Evolutionary conservation across 177 flowering plant genomes (phyloP).

Genomic region (Vitis hybrid): DNA sequence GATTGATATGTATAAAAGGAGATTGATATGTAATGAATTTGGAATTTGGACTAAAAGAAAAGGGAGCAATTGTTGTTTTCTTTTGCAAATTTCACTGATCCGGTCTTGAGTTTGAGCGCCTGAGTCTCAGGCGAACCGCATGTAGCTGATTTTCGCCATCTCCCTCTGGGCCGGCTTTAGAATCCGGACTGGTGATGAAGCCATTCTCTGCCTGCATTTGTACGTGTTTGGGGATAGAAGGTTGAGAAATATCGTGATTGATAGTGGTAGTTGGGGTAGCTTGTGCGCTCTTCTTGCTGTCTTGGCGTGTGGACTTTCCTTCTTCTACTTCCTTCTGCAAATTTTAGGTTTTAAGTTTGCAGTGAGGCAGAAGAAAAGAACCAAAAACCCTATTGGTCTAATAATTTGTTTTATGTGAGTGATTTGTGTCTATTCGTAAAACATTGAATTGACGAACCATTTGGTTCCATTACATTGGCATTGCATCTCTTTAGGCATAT

Average conservation of each 20-base stretch:
- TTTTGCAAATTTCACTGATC: background rate
- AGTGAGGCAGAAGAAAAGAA: no score
- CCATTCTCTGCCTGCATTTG: background rate
- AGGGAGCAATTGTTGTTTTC: background rate
- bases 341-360: no score
- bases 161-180: background rate
- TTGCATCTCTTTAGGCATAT: no score
- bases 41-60: background rate
- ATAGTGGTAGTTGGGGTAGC: constrained; percentile 12
- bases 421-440: no score
- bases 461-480: no score
- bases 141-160: background rate
- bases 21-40: constrained; percentile 8
- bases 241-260: constrained; percentile 3
- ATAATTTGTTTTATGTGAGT: no score
- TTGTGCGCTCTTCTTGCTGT: no score
- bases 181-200: background rate
- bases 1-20: background rate
- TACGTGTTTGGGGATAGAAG: no score
- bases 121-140: constrained; percentile 14
- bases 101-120: constrained; percentile 10
- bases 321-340: no score
- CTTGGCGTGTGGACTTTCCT: no score
- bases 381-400: no score
- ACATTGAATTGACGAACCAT: no score